Conservation (phyloP, 1,139 yeast species). For the Magnusiomyces tetraspermus region DNA sequence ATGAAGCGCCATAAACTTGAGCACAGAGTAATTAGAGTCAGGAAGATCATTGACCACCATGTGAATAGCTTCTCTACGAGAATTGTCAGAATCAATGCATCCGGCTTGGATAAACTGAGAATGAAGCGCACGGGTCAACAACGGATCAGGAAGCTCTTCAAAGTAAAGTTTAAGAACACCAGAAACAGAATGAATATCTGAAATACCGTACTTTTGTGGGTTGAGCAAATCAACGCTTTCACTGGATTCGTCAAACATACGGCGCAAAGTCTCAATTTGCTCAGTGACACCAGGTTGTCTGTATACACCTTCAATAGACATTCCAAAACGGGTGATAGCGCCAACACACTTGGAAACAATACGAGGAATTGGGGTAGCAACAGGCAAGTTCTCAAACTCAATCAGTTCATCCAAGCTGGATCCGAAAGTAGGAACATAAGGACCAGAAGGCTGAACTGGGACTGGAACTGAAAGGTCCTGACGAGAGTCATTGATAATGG, state of each 20-base stretch:
- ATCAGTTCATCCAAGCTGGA: constrained; percentile 66
- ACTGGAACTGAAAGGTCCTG: background rate
- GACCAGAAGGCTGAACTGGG: background rate
- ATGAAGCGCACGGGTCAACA: constrained; percentile 57
- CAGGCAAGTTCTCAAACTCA: constrained; percentile 63
- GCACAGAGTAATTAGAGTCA: constrained; percentile 89
- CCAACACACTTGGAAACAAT: constrained; percentile 82
- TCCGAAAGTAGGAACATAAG: constrained; percentile 51
- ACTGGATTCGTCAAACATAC: constrained; percentile 70
- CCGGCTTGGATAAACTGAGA: constrained; percentile 77
- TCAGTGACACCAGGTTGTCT: constrained; percentile 72
- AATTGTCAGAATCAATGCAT: constrained; percentile 49
- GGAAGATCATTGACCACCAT: constrained; percentile 82
- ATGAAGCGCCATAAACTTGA: constrained; percentile 77
- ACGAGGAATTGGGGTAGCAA: constrained; percentile 50
- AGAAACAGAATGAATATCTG: constrained; percentile 50
- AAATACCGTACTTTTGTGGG: constrained; percentile 38
- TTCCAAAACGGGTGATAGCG: constrained; percentile 74
- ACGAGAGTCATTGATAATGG: background rate
- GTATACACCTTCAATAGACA: constrained; percentile 81
- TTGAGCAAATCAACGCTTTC: constrained; percentile 50
- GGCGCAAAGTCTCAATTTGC: constrained; percentile 63
- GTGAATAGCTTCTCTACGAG: constrained; percentile 67
- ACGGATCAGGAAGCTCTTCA: constrained; percentile 72
- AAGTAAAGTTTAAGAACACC: constrained; percentile 67